Conservation (phyloP, 306 rosid species). For the Cyclanthera cordifolia region DNA sequence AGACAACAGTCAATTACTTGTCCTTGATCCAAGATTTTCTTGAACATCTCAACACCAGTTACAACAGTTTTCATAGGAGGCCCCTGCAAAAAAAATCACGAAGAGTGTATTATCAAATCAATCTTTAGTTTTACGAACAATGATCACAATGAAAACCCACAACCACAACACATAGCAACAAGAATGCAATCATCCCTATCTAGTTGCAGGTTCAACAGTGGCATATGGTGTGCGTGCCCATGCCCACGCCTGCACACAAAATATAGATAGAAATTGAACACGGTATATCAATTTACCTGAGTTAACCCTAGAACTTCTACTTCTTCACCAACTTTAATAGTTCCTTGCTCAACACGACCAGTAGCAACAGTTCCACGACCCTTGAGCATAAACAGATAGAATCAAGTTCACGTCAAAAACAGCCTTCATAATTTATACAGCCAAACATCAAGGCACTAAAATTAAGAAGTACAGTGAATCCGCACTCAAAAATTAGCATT, state of each 20-base stretch:
- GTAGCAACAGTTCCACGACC: slow-evolving; percentile 99
- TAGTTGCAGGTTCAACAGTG: neutral
- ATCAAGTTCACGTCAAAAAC: neutral
- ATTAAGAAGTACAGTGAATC: neutral
- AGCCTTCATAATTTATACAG: neutral
- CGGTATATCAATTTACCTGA: slow-evolving; percentile 41
- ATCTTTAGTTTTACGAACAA: neutral
- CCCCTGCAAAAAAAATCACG: slow-evolving; percentile 33
- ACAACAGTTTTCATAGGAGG: slow-evolving; percentile 78
- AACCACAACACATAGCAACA: too few relatives aligned
- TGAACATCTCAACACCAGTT: slow-evolving; percentile 99
- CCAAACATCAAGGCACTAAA: neutral
- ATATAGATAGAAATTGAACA: neutral
- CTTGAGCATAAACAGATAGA: slow-evolving; percentile 31
- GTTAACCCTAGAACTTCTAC: slow-evolving; percentile 83
- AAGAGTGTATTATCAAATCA: slow-evolving; percentile 11
- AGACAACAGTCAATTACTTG: slow-evolving; percentile 46
- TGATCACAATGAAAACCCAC: too few relatives aligned
- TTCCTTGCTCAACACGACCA: slow-evolving; percentile 93
- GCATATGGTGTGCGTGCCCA: neutral
- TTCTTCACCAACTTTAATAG: slow-evolving; percentile 88
- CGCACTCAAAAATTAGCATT: neutral
- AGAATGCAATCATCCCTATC: too few relatives aligned
- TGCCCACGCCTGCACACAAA: neutral
- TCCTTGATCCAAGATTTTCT: slow-evolving; percentile 92